Conservation (phyloP, 805 yeast species). For the Kazachstania africana region DNA sequence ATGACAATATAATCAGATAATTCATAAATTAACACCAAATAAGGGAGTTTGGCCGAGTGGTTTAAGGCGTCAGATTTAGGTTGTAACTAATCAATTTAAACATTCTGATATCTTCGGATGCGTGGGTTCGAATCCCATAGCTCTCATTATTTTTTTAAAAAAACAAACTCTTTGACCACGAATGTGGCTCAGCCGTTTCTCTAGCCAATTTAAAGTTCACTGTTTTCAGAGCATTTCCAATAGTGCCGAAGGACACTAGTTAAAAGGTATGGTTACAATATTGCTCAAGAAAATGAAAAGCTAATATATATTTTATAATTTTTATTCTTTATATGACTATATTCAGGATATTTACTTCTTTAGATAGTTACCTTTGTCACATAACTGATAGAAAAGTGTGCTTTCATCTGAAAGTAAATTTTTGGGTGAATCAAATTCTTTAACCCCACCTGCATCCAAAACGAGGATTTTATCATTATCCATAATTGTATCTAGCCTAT, state of each 20-base stretch:
- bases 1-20: too few species aligned
- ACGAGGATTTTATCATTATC: constrained; percentile 75
- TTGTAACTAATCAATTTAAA: constrained; percentile 10
- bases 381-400: constrained; percentile 41
- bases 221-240: too few species aligned
- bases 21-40: too few species aligned
- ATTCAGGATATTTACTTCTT: neutral
- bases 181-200: too few species aligned
- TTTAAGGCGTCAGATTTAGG: constrained; percentile 36
- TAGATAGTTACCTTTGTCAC: constrained; percentile 38
- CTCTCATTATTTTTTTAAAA: constrained; percentile 21
- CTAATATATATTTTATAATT: too few species aligned
- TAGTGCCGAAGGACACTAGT: too few species aligned
- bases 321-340: neutral
- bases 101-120: constrained; percentile 35
- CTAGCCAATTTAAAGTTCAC: too few species aligned
- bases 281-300: neutral
- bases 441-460: constrained; percentile 58
- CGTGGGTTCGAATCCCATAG: constrained; percentile 35
- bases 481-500: constrained; percentile 75
- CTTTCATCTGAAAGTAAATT: constrained; percentile 32
- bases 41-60: constrained; percentile 37
- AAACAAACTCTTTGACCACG: neutral
- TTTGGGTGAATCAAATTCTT: constrained; percentile 66
- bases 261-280: too few species aligned